Evolutionary conservation across 305 asterid species (phyloP).

Genomic region (Coffea humblotiana): DNA sequence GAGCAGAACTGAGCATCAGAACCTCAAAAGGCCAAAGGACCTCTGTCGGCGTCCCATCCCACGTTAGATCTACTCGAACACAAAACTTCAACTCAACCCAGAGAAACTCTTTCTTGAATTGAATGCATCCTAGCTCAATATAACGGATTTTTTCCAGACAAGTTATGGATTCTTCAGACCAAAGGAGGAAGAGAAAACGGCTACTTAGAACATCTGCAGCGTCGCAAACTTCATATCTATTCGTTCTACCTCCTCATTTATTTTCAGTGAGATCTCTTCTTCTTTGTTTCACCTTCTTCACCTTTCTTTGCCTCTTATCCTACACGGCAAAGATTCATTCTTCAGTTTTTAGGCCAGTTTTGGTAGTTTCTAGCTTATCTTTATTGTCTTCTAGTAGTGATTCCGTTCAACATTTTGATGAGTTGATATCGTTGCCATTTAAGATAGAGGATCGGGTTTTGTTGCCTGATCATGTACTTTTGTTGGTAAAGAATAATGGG

Average conservation of each 20-base stretch:
- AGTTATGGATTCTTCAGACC: conserved; percentile 65
- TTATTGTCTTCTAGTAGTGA: conserved; percentile 54
- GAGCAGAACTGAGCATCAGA: background rate
- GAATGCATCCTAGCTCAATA: background rate
- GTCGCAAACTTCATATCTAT: conserved; percentile 13
- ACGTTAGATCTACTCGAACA: conserved; percentile 12
- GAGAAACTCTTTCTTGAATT: background rate
- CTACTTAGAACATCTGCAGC: conserved; percentile 40
- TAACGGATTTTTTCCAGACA: background rate
- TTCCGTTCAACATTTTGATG: conserved; percentile 42
- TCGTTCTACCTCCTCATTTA: conserved; percentile 22
- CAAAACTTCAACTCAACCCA: background rate
- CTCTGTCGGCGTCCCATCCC: conserved; percentile 18
- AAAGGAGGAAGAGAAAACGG: conserved; percentile 78
- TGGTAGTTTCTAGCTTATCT: conserved; percentile 63
- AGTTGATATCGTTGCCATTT: conserved; percentile 30
- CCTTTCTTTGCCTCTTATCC: conserved; percentile 49
- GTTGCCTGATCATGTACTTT: conserved; percentile 76
- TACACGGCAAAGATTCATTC: conserved; percentile 41
- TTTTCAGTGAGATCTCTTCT: conserved; percentile 63
- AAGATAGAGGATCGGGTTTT: conserved; percentile 64
- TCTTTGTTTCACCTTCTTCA: conserved; percentile 51
- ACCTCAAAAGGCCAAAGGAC: conserved; percentile 3
- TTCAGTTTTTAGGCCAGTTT: conserved; percentile 61
- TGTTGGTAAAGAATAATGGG: conserved; percentile 41